Conservation (phyloP, 2,329 filamentous ascomycete species). For the Ceratocystis smalleyi region DNA sequence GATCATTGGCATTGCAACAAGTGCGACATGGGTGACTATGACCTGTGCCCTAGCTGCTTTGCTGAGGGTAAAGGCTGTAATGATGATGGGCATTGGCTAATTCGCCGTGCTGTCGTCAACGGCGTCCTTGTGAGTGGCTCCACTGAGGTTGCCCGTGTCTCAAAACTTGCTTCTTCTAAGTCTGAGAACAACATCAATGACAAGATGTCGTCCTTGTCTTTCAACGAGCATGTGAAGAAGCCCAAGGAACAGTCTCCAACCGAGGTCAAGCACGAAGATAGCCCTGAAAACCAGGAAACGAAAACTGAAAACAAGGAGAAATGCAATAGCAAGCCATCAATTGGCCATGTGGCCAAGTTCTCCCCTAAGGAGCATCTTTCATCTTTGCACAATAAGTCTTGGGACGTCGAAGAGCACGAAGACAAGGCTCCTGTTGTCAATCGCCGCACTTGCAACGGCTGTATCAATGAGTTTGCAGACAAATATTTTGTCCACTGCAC, state of each 20-base stretch:
- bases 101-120: slow-evolving; percentile 70
- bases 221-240: neutral
- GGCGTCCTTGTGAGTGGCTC: slow-evolving; percentile 71
- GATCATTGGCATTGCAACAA: slow-evolving; percentile 88
- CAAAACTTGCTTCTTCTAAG: neutral
- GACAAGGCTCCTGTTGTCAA: slow-evolving; percentile 14
- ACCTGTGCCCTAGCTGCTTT: slow-evolving; percentile 73
- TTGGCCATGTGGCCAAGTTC: no score
- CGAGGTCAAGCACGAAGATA: neutral
- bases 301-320: neutral
- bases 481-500: slow-evolving; percentile 71
- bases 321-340: neutral
- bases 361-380: no score
- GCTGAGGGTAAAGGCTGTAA: slow-evolving; percentile 61
- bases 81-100: slow-evolving; percentile 74
- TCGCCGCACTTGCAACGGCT: slow-evolving; percentile 55
- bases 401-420: neutral
- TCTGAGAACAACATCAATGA: neutral
- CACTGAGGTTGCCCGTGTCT: slow-evolving; percentile 50
- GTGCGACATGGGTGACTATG: slow-evolving; percentile 87
- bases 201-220: neutral
- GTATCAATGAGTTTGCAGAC: slow-evolving; percentile 48
- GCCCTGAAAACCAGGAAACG: no score
- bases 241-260: neutral
- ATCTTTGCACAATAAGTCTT: neutral